Base-by-base conservation (phyloP, 768 basidiomycete genomes). In the Lactarius akahatsu region DNA sequence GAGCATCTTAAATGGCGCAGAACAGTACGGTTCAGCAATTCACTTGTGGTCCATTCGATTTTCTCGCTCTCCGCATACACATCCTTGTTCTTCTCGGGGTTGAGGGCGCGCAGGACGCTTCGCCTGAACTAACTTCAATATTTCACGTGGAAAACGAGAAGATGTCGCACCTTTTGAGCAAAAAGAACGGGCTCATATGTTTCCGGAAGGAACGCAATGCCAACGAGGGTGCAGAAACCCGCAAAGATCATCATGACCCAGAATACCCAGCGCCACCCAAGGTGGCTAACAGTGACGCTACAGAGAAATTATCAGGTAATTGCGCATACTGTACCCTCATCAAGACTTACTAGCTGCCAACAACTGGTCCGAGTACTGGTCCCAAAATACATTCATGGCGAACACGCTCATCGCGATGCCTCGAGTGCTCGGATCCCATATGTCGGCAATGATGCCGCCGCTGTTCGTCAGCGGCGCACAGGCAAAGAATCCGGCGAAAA, bases 1-100 rank as follows among this genome's bases (percentile, higher is more conserved):
- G 1, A 79, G 72, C 69, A 80, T 72, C n/a, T 69, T 50, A 62
- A 75, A 75, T 0, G 78, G 78, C 75, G 70, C 0, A 64, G 57
- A 5, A 78, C 38, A 20, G 74, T 77, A 41, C 73, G 69, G 50
- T 73, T 66, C 45, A 77, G 57, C 32, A 77, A 28, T 34, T 52
- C 40, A 15, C 26, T 54, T 18, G 30, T 4, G 4, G 66, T 40
- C 66, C 61, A 62, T 16, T 30, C 26, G 10, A 41, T 30, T 18
- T 34, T 32, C 26, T 67, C 66, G 55, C 36, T 50, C 34, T 58
- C 61, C 1, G 66, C 61, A 40, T 58, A 63, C 18, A 67, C 0
- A 23, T 59, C 36, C 2, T 40, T 28, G 18, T 34, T 58, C 30
- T 41, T 45, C 34, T 50, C 45, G 16, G 64, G 64, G 11, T 57